These are phyloP conservation scores for Hypoxylon perforatum DNA, from an alignment of 495 filamentous ascomycete species.

Conservation along the genomic window DNA sequence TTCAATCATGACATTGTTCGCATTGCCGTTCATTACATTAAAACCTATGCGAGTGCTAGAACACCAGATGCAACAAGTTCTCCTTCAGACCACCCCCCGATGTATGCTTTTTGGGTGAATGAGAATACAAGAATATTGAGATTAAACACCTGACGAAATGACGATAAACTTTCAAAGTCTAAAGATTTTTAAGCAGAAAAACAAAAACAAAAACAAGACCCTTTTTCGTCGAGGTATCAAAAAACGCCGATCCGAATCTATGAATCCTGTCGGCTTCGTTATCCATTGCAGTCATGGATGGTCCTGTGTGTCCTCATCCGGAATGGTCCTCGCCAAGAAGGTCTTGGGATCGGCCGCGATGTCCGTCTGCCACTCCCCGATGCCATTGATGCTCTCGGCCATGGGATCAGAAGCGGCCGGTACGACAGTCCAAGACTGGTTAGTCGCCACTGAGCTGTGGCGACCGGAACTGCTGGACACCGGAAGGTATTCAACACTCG, in stretches of 20 bases:
- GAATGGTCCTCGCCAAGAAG: slow-evolving; percentile 13
- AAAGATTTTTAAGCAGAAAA: neutral
- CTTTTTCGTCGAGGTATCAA: neutral
- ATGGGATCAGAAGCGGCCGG: neutral
- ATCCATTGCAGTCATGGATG: neutral
- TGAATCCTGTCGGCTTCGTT: neutral
- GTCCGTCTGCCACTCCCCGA: slow-evolving; percentile 25
- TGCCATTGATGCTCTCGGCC: slow-evolving; percentile 17
- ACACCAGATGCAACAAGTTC: neutral
- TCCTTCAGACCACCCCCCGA: neutral
- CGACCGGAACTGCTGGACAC: slow-evolving; percentile 8
- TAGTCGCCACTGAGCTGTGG: slow-evolving; percentile 7
- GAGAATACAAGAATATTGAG: neutral
- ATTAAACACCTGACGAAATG: neutral
- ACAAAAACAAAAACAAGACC: too few species aligned
- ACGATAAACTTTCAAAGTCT: neutral
- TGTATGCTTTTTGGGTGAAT: neutral
- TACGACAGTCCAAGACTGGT: slow-evolving; percentile 16
- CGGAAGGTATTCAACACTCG: slow-evolving; percentile 7
- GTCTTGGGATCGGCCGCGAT: slow-evolving; percentile 15
- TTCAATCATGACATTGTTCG: neutral
- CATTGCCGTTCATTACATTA: neutral
- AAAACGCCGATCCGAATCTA: slow-evolving; percentile 3
- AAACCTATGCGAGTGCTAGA: neutral
- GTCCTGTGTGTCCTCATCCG: slow-evolving; percentile 19